Evolutionary conservation across 2,329 filamentous ascomycete species (phyloP).

Genomic region (Fonsecaea nubica): DNA sequence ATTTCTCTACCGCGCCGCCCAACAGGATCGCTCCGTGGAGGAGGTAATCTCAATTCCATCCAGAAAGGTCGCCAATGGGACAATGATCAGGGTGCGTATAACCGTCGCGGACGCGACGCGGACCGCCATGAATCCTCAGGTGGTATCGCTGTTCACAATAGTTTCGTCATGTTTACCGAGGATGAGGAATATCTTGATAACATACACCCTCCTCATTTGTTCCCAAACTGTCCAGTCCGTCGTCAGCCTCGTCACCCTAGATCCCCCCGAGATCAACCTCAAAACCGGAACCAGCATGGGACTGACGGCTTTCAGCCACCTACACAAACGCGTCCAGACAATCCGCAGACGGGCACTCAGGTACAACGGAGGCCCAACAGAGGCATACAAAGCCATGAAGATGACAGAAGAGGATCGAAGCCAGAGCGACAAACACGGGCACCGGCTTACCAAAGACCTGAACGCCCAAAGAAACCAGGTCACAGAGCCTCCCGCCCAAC

Average conservation of each 20-base stretch:
- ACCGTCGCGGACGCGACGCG: neutral
- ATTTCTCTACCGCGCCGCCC: neutral
- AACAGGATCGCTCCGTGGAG: conserved; percentile 11
- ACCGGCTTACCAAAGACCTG: neutral
- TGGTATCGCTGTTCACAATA: neutral
- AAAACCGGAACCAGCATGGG: neutral
- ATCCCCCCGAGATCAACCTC: neutral
- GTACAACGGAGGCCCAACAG: neutral
- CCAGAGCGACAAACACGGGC: neutral
- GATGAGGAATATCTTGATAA: neutral
- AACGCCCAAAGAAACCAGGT: neutral
- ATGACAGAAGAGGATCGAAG: neutral
- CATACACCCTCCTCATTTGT: neutral
- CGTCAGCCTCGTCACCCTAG: neutral
- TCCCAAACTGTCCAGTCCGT: neutral
- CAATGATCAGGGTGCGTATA: neutral
- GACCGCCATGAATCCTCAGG: neutral
- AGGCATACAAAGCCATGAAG: neutral
- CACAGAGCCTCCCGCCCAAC: neutral
- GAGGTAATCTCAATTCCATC: conserved; percentile 10
- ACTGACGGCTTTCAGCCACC: neutral
- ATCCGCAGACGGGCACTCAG: neutral
- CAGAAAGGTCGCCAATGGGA: neutral
- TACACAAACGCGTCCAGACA: neutral
- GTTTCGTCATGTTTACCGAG: neutral